phyloP scores from a whole-genome alignment of 441 rosid genomes.

The Gossypium schwendimanii region DNA sequence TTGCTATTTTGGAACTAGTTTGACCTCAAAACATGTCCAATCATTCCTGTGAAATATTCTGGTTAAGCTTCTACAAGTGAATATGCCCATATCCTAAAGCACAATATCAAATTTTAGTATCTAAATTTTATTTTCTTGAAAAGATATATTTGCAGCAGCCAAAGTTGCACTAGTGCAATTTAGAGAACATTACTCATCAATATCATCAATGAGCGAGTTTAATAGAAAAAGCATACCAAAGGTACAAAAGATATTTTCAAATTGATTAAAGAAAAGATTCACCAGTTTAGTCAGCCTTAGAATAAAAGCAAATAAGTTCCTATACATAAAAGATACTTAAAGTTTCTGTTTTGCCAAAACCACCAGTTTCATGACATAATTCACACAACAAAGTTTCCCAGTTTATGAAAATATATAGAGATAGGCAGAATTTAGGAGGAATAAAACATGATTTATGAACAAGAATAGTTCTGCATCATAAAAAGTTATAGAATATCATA shows the following conservation, averaged over 20 bases:
- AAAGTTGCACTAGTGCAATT: slow-evolving; percentile 1
- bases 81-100: neutral
- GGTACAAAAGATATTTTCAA: neutral
- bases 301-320: no score
- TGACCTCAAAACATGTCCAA: neutral
- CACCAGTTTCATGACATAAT: no score
- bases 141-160: neutral
- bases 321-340: no score
- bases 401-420: neutral
- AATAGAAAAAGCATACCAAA: neutral
- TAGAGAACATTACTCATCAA: neutral
- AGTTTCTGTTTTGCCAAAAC: no score
- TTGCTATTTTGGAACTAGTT: neutral
- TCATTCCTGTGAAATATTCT: neutral
- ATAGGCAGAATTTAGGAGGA: neutral
- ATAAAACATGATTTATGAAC: neutral
- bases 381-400: no score
- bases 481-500: neutral
- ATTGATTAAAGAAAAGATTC: neutral
- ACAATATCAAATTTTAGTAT: neutral
- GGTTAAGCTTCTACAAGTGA: neutral
- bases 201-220: neutral
- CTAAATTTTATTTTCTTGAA: neutral
- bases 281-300: no score
- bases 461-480: slow-evolving; percentile 7